Base-by-base conservation (phyloP, 1,284 basidiomycete species). In the Bondarzewia mesenterica region DNA sequence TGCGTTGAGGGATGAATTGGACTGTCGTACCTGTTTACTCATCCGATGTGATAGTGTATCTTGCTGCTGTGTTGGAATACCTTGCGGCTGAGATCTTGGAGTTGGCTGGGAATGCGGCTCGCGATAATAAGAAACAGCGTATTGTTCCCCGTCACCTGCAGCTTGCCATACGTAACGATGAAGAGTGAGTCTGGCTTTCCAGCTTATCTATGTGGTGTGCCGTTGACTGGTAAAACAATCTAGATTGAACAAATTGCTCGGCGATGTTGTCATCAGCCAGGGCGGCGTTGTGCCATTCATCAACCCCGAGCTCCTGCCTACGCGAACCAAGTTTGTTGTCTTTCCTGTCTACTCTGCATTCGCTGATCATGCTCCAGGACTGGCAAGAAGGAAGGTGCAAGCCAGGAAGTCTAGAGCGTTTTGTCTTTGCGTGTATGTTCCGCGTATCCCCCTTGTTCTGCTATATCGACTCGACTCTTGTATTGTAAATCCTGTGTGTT, bases 131-230 rank as follows among this genome's bases (percentile, higher is more conserved):
- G 76, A 85, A 92, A 76, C 86, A 89, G 62, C 89, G 90, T 83
- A 93, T 93, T 64, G 87, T 92, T 15, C 91, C 91, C 51, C 82
- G 91, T 64, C 90, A 93, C 69, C 66, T 93, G 51, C 89, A 93
- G 65, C 85, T 93, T 54, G 91, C 90, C 57, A 91, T 94, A 68
- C 79, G 89, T 57, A 90, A 90, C 66, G 88, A 90, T 52, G 87
- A 90, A 60, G 87, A 90, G 82, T 81, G 57, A 56, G 79, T 71
- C 15, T 10, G 27, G 21, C 38, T 42, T 50, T 20, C 7, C 20
- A 14, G 27, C 15, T 6, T 21, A 25, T n/a, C 10, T 18, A 18
- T 4, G 15, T n/a, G 14, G 38, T 40, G 38, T 40, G 38, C 15
- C 38, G 16, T 22, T 21, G 7, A 40, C 38, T 40, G 12, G 16